phyloP scores from a whole-genome alignment of 169 alveolate species.

The Toxoplasma gondii region DNA sequence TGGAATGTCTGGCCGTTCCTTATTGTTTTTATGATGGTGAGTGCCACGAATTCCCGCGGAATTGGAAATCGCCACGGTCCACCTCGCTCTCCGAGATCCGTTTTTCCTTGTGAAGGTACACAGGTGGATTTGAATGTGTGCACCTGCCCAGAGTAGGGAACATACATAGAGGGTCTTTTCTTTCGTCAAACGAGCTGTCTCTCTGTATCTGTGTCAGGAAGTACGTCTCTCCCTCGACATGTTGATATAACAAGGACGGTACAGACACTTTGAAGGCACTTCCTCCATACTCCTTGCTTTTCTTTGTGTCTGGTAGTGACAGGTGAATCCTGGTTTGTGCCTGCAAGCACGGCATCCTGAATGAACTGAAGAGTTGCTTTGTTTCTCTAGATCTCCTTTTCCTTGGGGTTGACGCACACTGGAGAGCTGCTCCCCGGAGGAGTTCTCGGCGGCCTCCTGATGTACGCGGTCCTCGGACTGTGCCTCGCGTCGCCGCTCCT shows the following conservation, averaged over 20 bases:
- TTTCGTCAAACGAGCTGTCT: too few species aligned
- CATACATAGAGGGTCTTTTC: too few species aligned
- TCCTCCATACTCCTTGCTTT: too few species aligned
- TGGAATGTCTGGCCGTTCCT: conserved; percentile 21
- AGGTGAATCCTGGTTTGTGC: too few species aligned
- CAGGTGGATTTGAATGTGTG: neutral
- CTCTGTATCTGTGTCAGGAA: too few species aligned
- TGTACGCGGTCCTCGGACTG: neutral
- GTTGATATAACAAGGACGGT: too few species aligned
- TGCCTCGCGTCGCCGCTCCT: neutral
- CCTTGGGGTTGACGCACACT: neutral
- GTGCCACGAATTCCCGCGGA: neutral
- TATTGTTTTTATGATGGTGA: conserved; percentile 2
- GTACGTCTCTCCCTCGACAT: too few species aligned
- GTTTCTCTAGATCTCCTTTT: neutral
- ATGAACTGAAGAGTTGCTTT: too few species aligned
- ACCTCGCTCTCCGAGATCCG: neutral
- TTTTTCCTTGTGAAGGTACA: neutral
- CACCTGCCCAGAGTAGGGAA: neutral
- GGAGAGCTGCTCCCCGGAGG: conserved; percentile 15
- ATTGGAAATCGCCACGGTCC: neutral
- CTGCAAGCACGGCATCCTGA: too few species aligned
- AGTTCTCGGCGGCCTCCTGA: neutral
- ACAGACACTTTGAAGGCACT: too few species aligned
- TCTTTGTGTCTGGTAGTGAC: too few species aligned